Evolutionary conservation across 1,284 basidiomycete genomes (phyloP), one percentile per base, ranked within the genome.

Genomic region (Ceratobasidium sp.): DNA sequence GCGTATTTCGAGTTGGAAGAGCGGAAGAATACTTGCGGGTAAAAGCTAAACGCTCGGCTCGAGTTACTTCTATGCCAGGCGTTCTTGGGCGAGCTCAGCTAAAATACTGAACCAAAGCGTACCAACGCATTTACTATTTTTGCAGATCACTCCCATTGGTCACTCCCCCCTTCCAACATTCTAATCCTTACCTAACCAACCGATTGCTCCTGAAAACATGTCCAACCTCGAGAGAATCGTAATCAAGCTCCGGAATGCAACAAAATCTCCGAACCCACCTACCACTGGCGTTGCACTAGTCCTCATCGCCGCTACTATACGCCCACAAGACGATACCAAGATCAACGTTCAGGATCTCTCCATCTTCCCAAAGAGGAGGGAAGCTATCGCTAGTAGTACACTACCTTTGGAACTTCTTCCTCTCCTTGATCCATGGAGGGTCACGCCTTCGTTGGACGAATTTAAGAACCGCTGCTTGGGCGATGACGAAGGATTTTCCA

Each of bases 361-460:
- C 17, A 22, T 24, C 5, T 63, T 63, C n/a, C n/a, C 51, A 27
- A 66, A 74, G 22, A 83, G 85, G 0, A 91, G 91, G 0, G 79
- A 78, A 1, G 80, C 81, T 0, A 82, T 95, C 0, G 79, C 84
- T 0, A 75, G 79, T 5, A 82, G 82, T 0, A 87, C 96, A 0
- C 85, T 88, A 1, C 77, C 87, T 0, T 85, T 87, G 14, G 85
- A 90, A 56, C 85, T 95, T 14, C 96, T 96, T 83, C 95, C 95
- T 0, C 80, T 96, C 1, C 87, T 91, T 14, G 95, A 97, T 80
- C 85, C 96, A 75, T 96, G 93, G 93, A 87, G 95, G 0, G 85
- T 97, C 0, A 91, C 90, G 0, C 81, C 94, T 9, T 86, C 95
- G 29, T 89, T 94, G 80, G 84, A 86, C 0, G 80, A 84, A 0